These are phyloP conservation scores for Danielozyma ontarioensis DNA, from an alignment of 805 yeast genomes.

Conservation along the genomic window DNA sequence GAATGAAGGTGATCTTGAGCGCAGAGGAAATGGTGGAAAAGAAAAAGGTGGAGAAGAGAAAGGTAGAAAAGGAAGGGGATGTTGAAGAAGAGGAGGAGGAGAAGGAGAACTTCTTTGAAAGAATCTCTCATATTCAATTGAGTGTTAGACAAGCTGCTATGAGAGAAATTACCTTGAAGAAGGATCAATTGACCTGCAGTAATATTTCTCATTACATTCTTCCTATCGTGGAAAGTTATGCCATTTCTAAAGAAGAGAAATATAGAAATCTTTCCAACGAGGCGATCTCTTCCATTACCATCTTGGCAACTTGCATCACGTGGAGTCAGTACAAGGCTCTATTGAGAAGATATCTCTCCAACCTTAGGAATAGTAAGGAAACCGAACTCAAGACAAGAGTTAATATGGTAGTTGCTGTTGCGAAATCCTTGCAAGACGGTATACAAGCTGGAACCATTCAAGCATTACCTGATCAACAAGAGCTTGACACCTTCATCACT, in stretches of 20 bases:
- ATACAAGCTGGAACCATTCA: conserved; percentile 13
- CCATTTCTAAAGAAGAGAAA: conserved; percentile 52
- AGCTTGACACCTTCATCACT: conserved; percentile 38
- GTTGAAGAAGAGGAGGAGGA: conserved; percentile 84
- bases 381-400: conserved; percentile 54
- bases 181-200: conserved; percentile 42
- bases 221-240: conserved; percentile 83
- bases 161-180: conserved; percentile 50
- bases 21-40: too few species aligned
- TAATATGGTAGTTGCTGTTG: conserved; percentile 50
- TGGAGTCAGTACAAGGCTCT: conserved; percentile 82
- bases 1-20: conserved; percentile 56
- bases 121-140: conserved; percentile 76
- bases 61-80: too few species aligned
- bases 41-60: too few species aligned
- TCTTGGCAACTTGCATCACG: conserved; percentile 50
- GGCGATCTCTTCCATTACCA: conserved; percentile 57
- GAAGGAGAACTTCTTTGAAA: conserved; percentile 74
- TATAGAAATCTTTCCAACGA: conserved; percentile 60
- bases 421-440: conserved; percentile 44
- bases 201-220: conserved; percentile 75
- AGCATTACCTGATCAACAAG: conserved; percentile 10
- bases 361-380: conserved; percentile 29
- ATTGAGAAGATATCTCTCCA: conserved; percentile 58
- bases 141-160: conserved; percentile 85